A percentile compares a stretch with the other conserved stretches of the same genome.
Evolutionary conservation across 768 basidiomycete genomes (phyloP).

Genomic region (Neoboletus magnificus): DNA sequence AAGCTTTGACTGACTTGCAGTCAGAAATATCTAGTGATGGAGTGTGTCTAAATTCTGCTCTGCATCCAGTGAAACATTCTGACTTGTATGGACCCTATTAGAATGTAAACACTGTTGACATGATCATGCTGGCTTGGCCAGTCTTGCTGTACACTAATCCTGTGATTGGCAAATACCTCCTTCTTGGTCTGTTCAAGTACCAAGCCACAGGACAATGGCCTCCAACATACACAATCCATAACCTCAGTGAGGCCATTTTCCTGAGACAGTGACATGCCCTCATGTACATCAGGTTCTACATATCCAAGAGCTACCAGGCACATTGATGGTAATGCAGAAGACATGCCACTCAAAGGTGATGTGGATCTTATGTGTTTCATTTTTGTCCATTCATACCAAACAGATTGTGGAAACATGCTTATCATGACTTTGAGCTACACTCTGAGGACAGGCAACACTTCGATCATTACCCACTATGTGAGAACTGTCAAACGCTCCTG

Average conservation of each 20-base stretch:
- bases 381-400: neutral
- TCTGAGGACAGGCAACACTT: slow-evolving; percentile 49
- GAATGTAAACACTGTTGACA: slow-evolving; percentile 51
- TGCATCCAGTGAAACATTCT: neutral
- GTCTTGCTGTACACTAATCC: slow-evolving; percentile 54
- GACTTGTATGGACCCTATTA: slow-evolving; percentile 12
- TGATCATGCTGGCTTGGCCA: slow-evolving; percentile 51
- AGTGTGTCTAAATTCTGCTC: slow-evolving; percentile 39
- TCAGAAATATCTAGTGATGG: slow-evolving; percentile 59
- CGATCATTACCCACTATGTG: slow-evolving; percentile 44
- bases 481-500: neutral
- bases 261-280: neutral
- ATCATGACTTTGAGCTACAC: slow-evolving; percentile 67
- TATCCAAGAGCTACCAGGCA: slow-evolving; percentile 44
- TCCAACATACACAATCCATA: slow-evolving; percentile 61
- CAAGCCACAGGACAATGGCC: slow-evolving; percentile 66
- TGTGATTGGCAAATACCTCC: slow-evolving; percentile 50
- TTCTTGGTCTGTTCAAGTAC: slow-evolving; percentile 62
- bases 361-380: slow-evolving; percentile 21
- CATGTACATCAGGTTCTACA: slow-evolving; percentile 23
- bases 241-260: slow-evolving; percentile 43
- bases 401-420: slow-evolving; percentile 73
- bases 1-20: neutral
- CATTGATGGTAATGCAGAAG: slow-evolving; percentile 47
- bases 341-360: slow-evolving; percentile 46